Evolutionary conservation across 2,329 filamentous ascomycete genomes (phyloP), one percentile per base, ranked within the genome.

Genomic region (Pseudogymnoascus sp.): DNA sequence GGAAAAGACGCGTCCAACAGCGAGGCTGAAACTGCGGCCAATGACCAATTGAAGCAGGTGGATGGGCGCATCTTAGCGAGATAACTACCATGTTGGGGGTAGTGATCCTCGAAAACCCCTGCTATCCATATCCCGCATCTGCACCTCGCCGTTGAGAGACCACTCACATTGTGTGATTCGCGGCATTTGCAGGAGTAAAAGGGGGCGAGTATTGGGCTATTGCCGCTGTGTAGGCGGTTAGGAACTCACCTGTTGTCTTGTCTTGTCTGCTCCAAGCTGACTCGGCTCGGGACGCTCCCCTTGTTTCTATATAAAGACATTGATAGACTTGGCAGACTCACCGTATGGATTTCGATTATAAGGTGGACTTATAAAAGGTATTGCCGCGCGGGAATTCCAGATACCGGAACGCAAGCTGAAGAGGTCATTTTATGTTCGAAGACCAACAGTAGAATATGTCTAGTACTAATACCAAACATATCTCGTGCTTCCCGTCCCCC

Each of bases 241-340:
- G 23, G 45, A 8, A 52, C 14, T 31, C 25, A 52, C 14, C 45
- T 45, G 4, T 7, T 45, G 41, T 45, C 41, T n/a, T 31, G 25
- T 55, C 25, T 55, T 31, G 25, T 55, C 25, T 55, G 21, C n/a
- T 8, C 18, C 5, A 16, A 55, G 25, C 7, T 31, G 45, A 33
- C 45, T 55, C 45, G 45, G 45, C 45, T 18, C 45, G 45, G 45
- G 25, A 55, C 45, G 45, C 4, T 55, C 45, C 45, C 25, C n/a
- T 55, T 55, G 43, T 55, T 55, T 2, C 45, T 33, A 55, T 55
- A 31, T 55, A 31, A 55, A 55, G 45, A 55, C 25, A 33, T 33
- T 28, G 25, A 49, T 49, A 7, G 25, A 33, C 21, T 49, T 49
- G 40, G 40, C 40, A 41, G 40, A 49, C 43, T 49, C 43, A 18